Evolutionary conservation across 306 rosid genomes (phyloP).

Genomic region (Cercis canadensis): DNA sequence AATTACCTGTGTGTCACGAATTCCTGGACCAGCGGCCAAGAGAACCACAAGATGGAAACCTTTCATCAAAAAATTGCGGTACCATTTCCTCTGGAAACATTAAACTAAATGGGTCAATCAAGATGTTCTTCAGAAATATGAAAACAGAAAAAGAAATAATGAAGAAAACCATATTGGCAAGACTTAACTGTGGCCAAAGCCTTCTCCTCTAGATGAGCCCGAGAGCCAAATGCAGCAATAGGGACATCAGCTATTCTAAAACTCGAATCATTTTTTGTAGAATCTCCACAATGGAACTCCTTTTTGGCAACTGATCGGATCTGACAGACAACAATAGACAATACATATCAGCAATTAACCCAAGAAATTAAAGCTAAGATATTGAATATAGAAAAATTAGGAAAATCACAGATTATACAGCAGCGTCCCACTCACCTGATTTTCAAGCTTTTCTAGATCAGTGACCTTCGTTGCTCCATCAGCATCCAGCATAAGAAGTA

Average conservation of each 20-base stretch:
- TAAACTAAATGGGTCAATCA: slow-evolving; percentile 43
- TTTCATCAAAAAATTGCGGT: slow-evolving; percentile 95
- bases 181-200: slow-evolving; percentile 88
- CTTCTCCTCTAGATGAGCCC: slow-evolving; percentile 95
- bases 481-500: slow-evolving; percentile 96
- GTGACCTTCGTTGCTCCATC: slow-evolving; percentile 95
- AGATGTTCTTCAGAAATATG: slow-evolving; percentile 13
- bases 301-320: slow-evolving; percentile 63
- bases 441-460: slow-evolving; percentile 93
- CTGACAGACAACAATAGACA: slow-evolving; percentile 47
- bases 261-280: slow-evolving; percentile 48
- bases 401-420: background rate
- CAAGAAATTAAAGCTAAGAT: slow-evolving; percentile 22
- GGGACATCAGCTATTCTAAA: slow-evolving; percentile 80
- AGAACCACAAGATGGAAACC: slow-evolving; percentile 98
- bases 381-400: background rate
- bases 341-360: slow-evolving; percentile 28
- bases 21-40: slow-evolving; percentile 92
- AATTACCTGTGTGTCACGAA: slow-evolving; percentile 92
- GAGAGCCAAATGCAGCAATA: slow-evolving; percentile 88
- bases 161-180: slow-evolving; percentile 27
- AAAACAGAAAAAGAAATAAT: slow-evolving; percentile 28
- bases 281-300: slow-evolving; percentile 53
- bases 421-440: slow-evolving; percentile 57
- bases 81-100: slow-evolving; percentile 82